These are phyloP conservation scores for Lathyrus aphaca DNA, from an alignment of 306 rosid genomes.

Conservation along the genomic window DNA sequence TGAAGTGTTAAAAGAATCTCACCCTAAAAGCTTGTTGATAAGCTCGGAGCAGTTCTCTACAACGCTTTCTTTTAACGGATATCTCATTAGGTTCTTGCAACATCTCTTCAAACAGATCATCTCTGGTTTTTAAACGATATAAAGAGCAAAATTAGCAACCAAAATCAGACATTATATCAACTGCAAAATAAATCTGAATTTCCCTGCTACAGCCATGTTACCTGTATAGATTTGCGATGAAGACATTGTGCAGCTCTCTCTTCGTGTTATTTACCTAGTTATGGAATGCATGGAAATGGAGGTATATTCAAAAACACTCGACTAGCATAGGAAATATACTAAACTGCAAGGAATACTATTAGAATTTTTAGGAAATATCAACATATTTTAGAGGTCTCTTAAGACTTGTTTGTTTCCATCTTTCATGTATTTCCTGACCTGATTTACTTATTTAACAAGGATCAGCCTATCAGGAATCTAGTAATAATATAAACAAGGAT, in stretches of 20 bases:
- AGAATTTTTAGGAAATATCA: background rate
- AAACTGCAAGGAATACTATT: slow-evolving; percentile 4
- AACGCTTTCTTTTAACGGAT: slow-evolving; percentile 76
- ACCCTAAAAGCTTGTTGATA: slow-evolving; percentile 88
- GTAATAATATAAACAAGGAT: slow-evolving; percentile 5
- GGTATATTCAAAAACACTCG: slow-evolving; percentile 9
- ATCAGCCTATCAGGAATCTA: slow-evolving; percentile 1
- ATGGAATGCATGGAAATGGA: slow-evolving; percentile 30
- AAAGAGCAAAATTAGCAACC: slow-evolving; percentile 32
- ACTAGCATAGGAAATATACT: slow-evolving; percentile 1
- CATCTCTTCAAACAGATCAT: slow-evolving; percentile 86
- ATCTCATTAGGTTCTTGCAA: slow-evolving; percentile 88
- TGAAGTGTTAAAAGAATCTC: slow-evolving; percentile 37
- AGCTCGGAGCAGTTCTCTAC: slow-evolving; percentile 78
- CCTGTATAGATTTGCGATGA: slow-evolving; percentile 91
- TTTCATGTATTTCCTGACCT: slow-evolving; percentile 11
- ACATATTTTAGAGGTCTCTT: background rate
- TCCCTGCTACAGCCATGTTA: slow-evolving; percentile 39
- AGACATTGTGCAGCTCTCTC: slow-evolving; percentile 87
- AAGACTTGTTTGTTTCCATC: slow-evolving; percentile 21
- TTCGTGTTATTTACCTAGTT: slow-evolving; percentile 83
- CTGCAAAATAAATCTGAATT: slow-evolving; percentile 8
- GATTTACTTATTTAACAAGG: slow-evolving; percentile 12
- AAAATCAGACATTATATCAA: slow-evolving; percentile 10
- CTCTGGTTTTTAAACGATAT: slow-evolving; percentile 52